A percentile compares a stretch with the other conserved stretches of the same genome.
Evolutionary conservation across 192 early-diverging fungal species (phyloP).

Genomic region (Podochytrium sp.): DNA sequence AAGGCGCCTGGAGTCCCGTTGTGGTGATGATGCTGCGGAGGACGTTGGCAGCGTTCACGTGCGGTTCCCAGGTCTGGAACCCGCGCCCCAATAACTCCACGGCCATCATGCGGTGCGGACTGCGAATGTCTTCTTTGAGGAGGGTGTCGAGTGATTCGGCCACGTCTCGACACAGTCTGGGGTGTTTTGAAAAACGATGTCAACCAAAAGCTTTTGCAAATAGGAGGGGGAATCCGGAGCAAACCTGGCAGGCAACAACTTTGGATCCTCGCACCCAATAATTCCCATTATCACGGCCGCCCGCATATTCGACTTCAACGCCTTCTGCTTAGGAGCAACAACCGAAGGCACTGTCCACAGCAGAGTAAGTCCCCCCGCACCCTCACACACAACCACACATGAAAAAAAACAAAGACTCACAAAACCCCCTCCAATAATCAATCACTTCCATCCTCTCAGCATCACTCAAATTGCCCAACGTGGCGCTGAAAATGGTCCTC

Average conservation of each 20-base stretch:
- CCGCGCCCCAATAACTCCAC: conserved; percentile 77
- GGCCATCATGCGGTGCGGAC: conserved; percentile 59
- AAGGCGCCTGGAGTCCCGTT: conserved; percentile 41
- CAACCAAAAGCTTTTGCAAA: too few species aligned
- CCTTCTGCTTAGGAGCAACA: conserved; percentile 34
- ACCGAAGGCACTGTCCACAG: conserved; percentile 7
- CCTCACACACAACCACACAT: neutral
- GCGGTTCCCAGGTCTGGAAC: conserved; percentile 76
- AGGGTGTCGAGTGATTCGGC: conserved; percentile 71
- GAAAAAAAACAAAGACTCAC: conserved; percentile 49
- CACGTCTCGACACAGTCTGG: conserved; percentile 57
- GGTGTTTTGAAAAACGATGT: neutral
- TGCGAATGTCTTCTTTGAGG: conserved; percentile 58
- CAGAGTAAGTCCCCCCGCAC: neutral
- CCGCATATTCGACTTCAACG: conserved; percentile 55
- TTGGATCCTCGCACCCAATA: conserved; percentile 66
- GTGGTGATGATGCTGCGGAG: conserved; percentile 64
- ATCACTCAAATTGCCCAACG: conserved; percentile 54
- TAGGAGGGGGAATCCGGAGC: neutral
- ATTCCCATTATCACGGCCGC: conserved; percentile 78
- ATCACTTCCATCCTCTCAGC: conserved; percentile 56
- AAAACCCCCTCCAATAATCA: conserved; percentile 70
- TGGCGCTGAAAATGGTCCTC: conserved; percentile 56
- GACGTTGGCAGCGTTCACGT: conserved; percentile 68
- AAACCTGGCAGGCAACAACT: conserved; percentile 37